A percentile compares a stretch with the other conserved stretches of the same genome.
Evolutionary conservation across 352 stramenopile species (phyloP).

Genomic region (Globisporangium canariense): DNA sequence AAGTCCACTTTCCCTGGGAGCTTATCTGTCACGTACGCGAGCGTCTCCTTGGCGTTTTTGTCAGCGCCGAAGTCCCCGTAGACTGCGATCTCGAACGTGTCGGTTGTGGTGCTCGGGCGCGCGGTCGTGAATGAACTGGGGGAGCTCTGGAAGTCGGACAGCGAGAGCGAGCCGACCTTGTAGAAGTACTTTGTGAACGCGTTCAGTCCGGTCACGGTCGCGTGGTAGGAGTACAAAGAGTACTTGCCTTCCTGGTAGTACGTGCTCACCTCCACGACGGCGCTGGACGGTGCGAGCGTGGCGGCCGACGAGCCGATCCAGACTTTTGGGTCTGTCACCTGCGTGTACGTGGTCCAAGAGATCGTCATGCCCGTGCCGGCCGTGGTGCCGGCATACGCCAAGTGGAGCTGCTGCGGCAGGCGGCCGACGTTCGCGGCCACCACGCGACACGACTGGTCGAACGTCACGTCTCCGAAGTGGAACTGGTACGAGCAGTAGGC

Average conservation of each 20-base stretch:
- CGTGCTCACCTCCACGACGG: slow-evolving; percentile 23
- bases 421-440: background rate
- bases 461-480: slow-evolving; percentile 38
- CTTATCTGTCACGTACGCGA: slow-evolving; percentile 32
- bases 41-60: slow-evolving; percentile 32
- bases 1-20: slow-evolving; percentile 38
- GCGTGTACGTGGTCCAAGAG: slow-evolving; percentile 54
- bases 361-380: slow-evolving; percentile 51
- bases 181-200: slow-evolving; percentile 46
- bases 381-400: slow-evolving; percentile 43
- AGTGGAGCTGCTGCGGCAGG: slow-evolving; percentile 52
- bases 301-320: slow-evolving; percentile 39
- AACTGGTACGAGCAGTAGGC: slow-evolving; percentile 35
- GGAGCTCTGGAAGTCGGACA: slow-evolving; percentile 28
- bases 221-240: slow-evolving; percentile 44
- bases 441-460: slow-evolving; percentile 44
- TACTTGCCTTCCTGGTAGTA: slow-evolving; percentile 57
- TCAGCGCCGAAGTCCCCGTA: slow-evolving; percentile 57
- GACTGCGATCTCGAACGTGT: slow-evolving; percentile 43
- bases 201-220: slow-evolving; percentile 21
- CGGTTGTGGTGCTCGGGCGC: slow-evolving; percentile 20
- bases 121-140: slow-evolving; percentile 35
- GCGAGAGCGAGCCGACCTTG: slow-evolving; percentile 32
- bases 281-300: slow-evolving; percentile 20
- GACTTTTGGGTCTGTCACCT: slow-evolving; percentile 34